Evolutionary conservation across 176 grass and related monocot species (phyloP), one percentile per base, ranked within the genome.

Genomic region (Stipa capillata): DNA sequence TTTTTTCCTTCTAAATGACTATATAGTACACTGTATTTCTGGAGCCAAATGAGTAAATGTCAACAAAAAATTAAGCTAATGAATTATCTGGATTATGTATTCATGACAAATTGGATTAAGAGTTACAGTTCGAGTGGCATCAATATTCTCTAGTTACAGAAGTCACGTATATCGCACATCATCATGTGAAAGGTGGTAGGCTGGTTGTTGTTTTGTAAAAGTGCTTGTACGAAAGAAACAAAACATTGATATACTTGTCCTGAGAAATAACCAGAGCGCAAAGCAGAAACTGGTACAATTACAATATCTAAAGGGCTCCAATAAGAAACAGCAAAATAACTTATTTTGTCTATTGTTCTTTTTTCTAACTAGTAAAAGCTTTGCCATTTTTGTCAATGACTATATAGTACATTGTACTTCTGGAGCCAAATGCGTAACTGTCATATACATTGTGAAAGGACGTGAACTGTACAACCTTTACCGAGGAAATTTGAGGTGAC

Each of bases 131-230:
- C n/a, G n/a, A n/a, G n/a, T n/a, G n/a, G n/a, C n/a, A n/a, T n/a
- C n/a, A n/a, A n/a, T n/a, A n/a, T n/a, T n/a, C n/a, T n/a, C n/a
- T n/a, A n/a, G n/a, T n/a, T n/a, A n/a, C n/a, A n/a, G n/a, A n/a
- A n/a, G n/a, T n/a, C n/a, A n/a, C n/a, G n/a, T n/a, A n/a, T n/a
- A n/a, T n/a, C n/a, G n/a, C n/a, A n/a, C n/a, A n/a, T n/a, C n/a
- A n/a, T 73, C 21, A 56, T 55, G 68, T 56, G 36, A 86, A 86
- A 80, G 21, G 69, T 74, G 43, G 10, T 80, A 47, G 8, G 9
- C 35, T 72, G 56, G 36, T 79, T 25, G 45, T 71, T 77, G 24
- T 85, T 74, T 34, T 9, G 65, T 44, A 10, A 66, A 72, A 56
- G 25, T 16, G 48, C 24, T 65, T 20, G 25, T 17, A 15, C 57